Evolutionary conservation across 768 basidiomycete genomes (phyloP).

Genomic region (Cantharellus cinnabarinus): DNA sequence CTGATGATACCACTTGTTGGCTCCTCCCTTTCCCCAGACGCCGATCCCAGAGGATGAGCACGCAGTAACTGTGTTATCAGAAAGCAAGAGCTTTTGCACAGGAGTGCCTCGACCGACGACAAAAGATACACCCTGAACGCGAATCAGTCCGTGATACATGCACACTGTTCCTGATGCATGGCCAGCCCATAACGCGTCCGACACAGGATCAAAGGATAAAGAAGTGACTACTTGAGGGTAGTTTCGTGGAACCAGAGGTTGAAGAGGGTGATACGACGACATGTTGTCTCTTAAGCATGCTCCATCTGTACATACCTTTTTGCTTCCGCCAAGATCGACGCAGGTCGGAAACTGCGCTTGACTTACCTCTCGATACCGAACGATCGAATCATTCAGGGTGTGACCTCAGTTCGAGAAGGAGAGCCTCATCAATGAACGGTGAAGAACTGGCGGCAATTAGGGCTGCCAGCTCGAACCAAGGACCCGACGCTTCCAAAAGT

Average conservation of each 20-base stretch:
- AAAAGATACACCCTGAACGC: slow-evolving; percentile 50
- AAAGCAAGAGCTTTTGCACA: slow-evolving; percentile 55
- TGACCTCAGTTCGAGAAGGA: background rate
- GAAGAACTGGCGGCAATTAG: slow-evolving; percentile 26
- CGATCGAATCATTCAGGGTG: background rate
- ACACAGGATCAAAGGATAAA: slow-evolving; percentile 75
- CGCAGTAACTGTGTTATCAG: slow-evolving; percentile 61
- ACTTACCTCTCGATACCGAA: too few species aligned
- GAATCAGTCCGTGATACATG: slow-evolving; percentile 44
- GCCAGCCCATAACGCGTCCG: slow-evolving; percentile 80
- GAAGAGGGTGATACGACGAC: background rate
- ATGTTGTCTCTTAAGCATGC: background rate
- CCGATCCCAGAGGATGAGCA: slow-evolving; percentile 40
- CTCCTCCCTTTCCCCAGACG: slow-evolving; percentile 66
- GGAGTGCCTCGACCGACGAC: slow-evolving; percentile 45
- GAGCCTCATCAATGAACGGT: background rate
- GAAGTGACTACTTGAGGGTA: slow-evolving; percentile 36
- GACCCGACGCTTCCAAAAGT: slow-evolving; percentile 2
- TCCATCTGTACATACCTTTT: too few species aligned
- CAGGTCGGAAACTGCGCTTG: too few species aligned
- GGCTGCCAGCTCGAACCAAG: slow-evolving; percentile 23
- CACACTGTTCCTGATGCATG: slow-evolving; percentile 46
- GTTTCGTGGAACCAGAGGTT: slow-evolving; percentile 1
- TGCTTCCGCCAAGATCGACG: too few species aligned
- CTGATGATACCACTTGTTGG: slow-evolving; percentile 68